Evolutionary conservation across 768 basidiomycete species (phyloP).

Genomic region (Lentinula edodes): DNA sequence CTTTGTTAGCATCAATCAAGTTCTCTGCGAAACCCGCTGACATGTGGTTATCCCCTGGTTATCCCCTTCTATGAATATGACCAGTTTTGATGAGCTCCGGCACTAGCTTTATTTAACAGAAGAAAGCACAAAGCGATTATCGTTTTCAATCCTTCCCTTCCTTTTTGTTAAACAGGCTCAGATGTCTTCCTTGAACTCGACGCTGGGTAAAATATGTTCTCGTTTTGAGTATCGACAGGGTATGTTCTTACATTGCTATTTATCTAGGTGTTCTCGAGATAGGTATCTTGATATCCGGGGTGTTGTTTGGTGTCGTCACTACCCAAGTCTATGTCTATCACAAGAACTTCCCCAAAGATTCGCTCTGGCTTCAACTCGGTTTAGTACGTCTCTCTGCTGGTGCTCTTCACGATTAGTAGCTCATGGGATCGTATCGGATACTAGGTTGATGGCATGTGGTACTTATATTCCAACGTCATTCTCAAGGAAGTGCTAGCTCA

Average conservation of each 20-base stretch:
- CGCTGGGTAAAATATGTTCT: not conserved
- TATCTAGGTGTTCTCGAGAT: slow-evolving; percentile 3
- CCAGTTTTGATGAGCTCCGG: not conserved
- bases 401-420: not conserved
- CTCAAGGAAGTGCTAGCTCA: not conserved
- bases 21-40: not conserved
- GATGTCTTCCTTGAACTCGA: not conserved
- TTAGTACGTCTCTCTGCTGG: not conserved
- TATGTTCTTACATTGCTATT: not conserved
- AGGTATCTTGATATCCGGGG: slow-evolving; percentile 2
- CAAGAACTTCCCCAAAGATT: slow-evolving; percentile 5
- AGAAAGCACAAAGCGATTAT: not conserved
- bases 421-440: not conserved
- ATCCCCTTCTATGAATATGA: not conserved
- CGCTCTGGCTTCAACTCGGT: slow-evolving; percentile 1
- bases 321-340: slow-evolving; percentile 4
- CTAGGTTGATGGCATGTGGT: slow-evolving; percentile 4
- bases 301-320: slow-evolving; percentile 4
- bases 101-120: not conserved
- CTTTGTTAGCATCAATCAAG: slow-evolving; percentile 1
- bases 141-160: not conserved
- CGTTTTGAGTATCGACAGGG: not conserved
- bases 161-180: not conserved
- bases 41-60: not conserved
- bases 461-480: not conserved